These are phyloP conservation scores for Candida orba DNA, from an alignment of 805 yeast species.

Conservation along the genomic window DNA sequence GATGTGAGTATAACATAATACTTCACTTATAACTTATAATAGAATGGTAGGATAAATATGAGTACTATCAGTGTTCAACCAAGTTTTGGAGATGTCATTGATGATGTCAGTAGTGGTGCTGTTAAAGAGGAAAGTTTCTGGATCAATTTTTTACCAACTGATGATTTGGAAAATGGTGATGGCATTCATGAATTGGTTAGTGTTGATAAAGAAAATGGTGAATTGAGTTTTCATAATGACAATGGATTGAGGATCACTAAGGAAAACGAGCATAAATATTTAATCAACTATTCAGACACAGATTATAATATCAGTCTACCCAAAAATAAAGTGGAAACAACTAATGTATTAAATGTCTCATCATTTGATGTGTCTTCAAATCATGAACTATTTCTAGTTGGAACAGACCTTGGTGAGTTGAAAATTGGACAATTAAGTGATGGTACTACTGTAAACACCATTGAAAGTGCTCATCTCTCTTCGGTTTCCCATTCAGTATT, in stretches of 20 bases:
- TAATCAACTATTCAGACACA: slow-evolving; percentile 6
- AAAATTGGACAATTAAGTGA: slow-evolving; percentile 9
- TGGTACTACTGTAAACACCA: neutral
- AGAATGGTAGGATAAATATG: neutral
- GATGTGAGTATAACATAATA: too few relatives aligned
- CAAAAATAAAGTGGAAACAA: neutral
- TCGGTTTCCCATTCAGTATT: slow-evolving; percentile 38
- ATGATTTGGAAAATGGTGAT: slow-evolving; percentile 17
- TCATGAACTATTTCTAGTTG: slow-evolving; percentile 25
- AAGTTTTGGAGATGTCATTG: slow-evolving; percentile 35
- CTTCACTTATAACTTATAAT: too few relatives aligned
- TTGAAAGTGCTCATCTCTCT: slow-evolving; percentile 41
- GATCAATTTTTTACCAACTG: slow-evolving; percentile 26
- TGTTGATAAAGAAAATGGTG: slow-evolving; percentile 13
- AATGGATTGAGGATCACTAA: slow-evolving; percentile 11
- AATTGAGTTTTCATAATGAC: slow-evolving; percentile 10
- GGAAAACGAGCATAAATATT: neutral
- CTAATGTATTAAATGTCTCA: slow-evolving; percentile 12
- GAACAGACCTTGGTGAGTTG: slow-evolving; percentile 30
- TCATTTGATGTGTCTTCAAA: slow-evolving; percentile 28
- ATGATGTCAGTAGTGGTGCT: slow-evolving; percentile 27
- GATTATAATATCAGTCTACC: slow-evolving; percentile 14
- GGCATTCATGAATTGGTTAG: slow-evolving; percentile 25
- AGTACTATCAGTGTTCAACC: slow-evolving; percentile 32
- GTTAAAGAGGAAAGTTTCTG: slow-evolving; percentile 32